Conservation (phyloP, 257 asterid species). For the Penstemon eatonii region DNA sequence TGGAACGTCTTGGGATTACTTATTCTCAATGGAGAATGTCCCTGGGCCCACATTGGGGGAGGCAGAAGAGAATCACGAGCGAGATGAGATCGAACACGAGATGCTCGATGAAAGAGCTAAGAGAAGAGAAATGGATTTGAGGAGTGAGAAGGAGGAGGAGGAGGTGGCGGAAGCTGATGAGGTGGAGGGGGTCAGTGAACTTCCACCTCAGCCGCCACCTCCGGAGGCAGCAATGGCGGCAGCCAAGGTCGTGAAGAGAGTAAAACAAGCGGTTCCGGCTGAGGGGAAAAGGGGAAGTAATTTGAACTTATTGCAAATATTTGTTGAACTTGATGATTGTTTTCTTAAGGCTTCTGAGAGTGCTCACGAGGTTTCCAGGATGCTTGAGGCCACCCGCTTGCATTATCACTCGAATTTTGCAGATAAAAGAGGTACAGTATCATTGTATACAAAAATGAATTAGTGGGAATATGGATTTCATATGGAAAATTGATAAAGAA, state of each 20-base stretch:
- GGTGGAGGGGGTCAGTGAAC: slow-evolving; percentile 48
- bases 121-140: slow-evolving; percentile 44
- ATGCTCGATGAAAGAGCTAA: slow-evolving; percentile 53
- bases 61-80: slow-evolving; percentile 57
- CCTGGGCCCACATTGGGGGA: slow-evolving; percentile 68
- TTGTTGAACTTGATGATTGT: slow-evolving; percentile 79
- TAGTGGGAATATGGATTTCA: slow-evolving; percentile 1
- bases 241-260: slow-evolving; percentile 60
- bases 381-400: slow-evolving; percentile 93
- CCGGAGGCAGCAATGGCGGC: slow-evolving; percentile 48
- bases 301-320: slow-evolving; percentile 59
- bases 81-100: slow-evolving; percentile 60
- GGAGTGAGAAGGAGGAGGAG: slow-evolving; percentile 48
- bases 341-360: slow-evolving; percentile 89
- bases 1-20: slow-evolving; percentile 66
- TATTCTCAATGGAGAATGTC: slow-evolving; percentile 54
- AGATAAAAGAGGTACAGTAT: slow-evolving; percentile 67
- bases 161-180: slow-evolving; percentile 34
- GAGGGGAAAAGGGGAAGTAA: slow-evolving; percentile 51
- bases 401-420: slow-evolving; percentile 97
- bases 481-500: not conserved
- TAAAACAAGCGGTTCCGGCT: slow-evolving; percentile 47
- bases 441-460: not conserved
- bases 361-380: slow-evolving; percentile 84
- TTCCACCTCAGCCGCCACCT: slow-evolving; percentile 64